Base-by-base conservation (phyloP, 2,329 filamentous ascomycete species). In the Intubia oerlemansii region DNA sequence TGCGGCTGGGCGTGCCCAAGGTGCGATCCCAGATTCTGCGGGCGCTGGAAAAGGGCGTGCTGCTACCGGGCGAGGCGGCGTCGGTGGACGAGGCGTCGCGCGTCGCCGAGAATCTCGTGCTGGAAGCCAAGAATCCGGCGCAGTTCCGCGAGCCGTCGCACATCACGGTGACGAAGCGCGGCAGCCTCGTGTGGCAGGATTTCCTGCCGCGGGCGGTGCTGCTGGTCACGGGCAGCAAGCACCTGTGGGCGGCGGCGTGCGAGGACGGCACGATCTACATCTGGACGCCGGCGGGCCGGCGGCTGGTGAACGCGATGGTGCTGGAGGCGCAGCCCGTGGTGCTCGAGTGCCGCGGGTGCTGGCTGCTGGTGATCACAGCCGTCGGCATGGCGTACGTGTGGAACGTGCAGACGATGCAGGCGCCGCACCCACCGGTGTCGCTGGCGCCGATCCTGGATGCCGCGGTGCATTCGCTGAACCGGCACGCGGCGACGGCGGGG, bases 261-360 rank as follows among this genome's bases (percentile, higher is more conserved):
- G 88, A 98, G 47, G 88, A 95, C 44, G 88, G 82, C 11, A 80
- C 73, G 12, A 48, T 98, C 7, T 80, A 92, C 44, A 66, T 80
- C 7, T 98, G 88, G 84, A 85, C 84, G 2, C 81, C 85, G 2
- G 81, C 84, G 10, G 88, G 88, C 10, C 69, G 90, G 36, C 68
- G 90, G 29, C 57, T 92, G 14, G 58, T 91, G 31, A 92, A 80
- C 42, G 72, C 84, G 5, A 62, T 93, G 38, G 65, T 93, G 5
- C 55, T 95, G 11, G 88, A 98, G 51, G 73, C 85, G 3, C 84
- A 95, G 42, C 80, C 88, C 1, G 84, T 95, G 18, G 88, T 98
- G 32, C 60, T 98, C 16, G 88, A 95, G 46, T 85, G 77, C 42
- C 69, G 84, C 32, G 79, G 78, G 9, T 77, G 77, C 53, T 95